Evolutionary conservation across 2,329 filamentous ascomycete species (phyloP), one percentile per base, ranked within the genome.

Genomic region (Fusarium sublunatum): DNA sequence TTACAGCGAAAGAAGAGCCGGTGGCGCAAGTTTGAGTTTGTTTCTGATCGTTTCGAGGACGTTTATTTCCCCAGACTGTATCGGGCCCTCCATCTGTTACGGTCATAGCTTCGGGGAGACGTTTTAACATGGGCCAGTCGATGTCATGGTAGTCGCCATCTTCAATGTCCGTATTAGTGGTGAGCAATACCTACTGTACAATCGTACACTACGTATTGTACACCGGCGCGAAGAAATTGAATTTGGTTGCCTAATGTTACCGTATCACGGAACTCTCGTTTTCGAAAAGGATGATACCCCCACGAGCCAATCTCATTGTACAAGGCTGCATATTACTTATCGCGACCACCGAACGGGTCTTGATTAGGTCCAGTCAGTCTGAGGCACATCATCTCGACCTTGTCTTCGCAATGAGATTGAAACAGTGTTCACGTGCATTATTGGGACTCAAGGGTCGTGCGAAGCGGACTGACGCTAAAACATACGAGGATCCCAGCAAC

Each of bases 1-100:
- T 71, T 71, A 67, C 53, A 64, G 55, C 67, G 69, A 70, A 57
- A 63, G 25, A 67, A 64, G 47, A 67, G 63, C 69, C 67, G 67
- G 39, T 57, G 63, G 63, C 62, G 58, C 60, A 53, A 36, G 43
- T 53, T 56, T 65, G 58, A 65, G 67, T 53, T 58, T 60, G 39
- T 53, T 52, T 53, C 43, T 31, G 31, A 42, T 47, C 43, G 44
- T 38, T 46, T 56, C 43, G 40, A 47, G 31, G 45, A 51, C 44
- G 40, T 31, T 61, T 60, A 42, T 52, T 65, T 65, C 62, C 61
- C 62, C 62, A 48, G 62, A 65, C 41, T 58, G 36, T 32, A 48
- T 28, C 42, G 25, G 36, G 28, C 10, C 34, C 35, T 34, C 34
- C 41, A 19, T 22, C 45, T 47, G 53, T 39, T 34, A 35, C 28